Conservation (phyloP, 768 basidiomycete genomes). For the Leccinum boreale region DNA sequence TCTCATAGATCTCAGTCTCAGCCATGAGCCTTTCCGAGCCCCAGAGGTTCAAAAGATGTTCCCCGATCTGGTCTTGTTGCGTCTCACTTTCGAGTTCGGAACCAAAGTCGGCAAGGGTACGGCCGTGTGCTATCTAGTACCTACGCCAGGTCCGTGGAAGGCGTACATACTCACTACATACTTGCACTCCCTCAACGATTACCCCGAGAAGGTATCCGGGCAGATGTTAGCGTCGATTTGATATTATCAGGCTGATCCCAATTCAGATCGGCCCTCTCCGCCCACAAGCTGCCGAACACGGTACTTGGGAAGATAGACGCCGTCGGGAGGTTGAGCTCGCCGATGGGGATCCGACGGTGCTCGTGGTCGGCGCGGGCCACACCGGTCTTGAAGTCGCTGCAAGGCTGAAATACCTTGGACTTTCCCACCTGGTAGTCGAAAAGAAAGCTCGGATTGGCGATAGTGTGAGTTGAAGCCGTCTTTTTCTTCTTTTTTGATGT, state of each 20-base stretch:
- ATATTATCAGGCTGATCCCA: not conserved
- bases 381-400: constrained; percentile 65
- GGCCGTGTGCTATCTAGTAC: constrained; percentile 54
- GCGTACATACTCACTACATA: constrained; percentile 59
- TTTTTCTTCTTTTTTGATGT: not conserved
- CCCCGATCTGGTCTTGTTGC: constrained; percentile 58
- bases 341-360: constrained; percentile 51
- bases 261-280: constrained; percentile 39
- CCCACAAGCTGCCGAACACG: constrained; percentile 42
- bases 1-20: constrained; percentile 16
- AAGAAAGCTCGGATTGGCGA: constrained; percentile 51
- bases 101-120: constrained; percentile 46
- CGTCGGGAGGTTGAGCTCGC: constrained; percentile 42
- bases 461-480: constrained; percentile 19
- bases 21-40: constrained; percentile 22
- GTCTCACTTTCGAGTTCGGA: constrained; percentile 53
- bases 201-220: constrained; percentile 43
- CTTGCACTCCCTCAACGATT: constrained; percentile 54
- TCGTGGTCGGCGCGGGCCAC: constrained; percentile 66
- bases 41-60: constrained; percentile 38
- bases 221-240: not conserved
- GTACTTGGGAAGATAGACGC: constrained; percentile 51
- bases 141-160: constrained; percentile 49
- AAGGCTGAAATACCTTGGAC: constrained; percentile 56
- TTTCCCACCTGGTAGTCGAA: constrained; percentile 58